Base-by-base conservation (phyloP, 1,284 basidiomycete genomes). In the Tetrapyrgos nigripes region DNA sequence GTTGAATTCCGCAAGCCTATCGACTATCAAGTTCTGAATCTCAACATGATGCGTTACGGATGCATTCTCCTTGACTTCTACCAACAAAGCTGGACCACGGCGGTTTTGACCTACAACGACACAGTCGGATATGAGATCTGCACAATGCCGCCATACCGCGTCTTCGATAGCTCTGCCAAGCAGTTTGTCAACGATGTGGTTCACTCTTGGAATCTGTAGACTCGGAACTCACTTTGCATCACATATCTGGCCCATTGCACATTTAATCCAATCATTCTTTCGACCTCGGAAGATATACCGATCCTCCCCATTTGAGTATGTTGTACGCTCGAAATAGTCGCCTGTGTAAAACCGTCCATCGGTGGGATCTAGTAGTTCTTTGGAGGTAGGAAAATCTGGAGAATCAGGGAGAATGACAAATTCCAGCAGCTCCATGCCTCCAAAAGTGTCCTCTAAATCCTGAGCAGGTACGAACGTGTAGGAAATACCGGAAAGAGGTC, bases 241-340 rank as follows among this genome's bases (percentile, higher is more conserved):
- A 35, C 50, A 51, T 14, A 51, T 31, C 23, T 31, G 50, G 8
- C 50, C 50, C 33, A 51, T 19, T n/a, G 28, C 50, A 31, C 28
- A 31, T 23, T 51, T 51, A 6, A 51, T 51, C 50, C 50, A 51
- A 33, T 51, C 50, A 28, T 51, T 51, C 17, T 51, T 51, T 17
- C 50, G 50, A 6, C 50, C 50, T 35, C 23, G 31, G 29, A 51
- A 51, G 13, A 50, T 29, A 14, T 24, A 49, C 11, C 33, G 33
- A n/a, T 37, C 23, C 4, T 19, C 50, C 14, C 31, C 31, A 17
- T n/a, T n/a, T 40, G 13, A 4, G 35, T 51, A n/a, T 6, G 28
- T 19, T 4, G 33, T 23, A 2, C 23, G 50, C 17, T 31, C 50
- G 28, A 51, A 51, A 31, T 33, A 33, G 11, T 51, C 50, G 0